phyloP scores from a whole-genome alignment of 306 rosid species.

The Cyclanthera cordifolia region DNA sequence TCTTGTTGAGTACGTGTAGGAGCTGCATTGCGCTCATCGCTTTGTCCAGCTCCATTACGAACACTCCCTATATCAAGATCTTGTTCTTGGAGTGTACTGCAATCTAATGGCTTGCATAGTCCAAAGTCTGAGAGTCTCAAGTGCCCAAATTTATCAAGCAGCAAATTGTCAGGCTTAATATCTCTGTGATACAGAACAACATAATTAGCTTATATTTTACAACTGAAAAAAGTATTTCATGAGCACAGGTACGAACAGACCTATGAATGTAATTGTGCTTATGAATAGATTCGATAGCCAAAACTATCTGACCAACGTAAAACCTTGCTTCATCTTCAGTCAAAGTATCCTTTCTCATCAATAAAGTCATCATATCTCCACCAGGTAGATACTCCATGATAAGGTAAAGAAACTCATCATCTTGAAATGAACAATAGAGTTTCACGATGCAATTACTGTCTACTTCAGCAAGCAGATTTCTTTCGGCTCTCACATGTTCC shows the following conservation, averaged over 20 bases:
- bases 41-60: slow-evolving; percentile 45
- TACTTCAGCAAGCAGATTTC: slow-evolving; percentile 97
- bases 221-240: slow-evolving; percentile 3
- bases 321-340: slow-evolving; percentile 90
- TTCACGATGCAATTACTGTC: slow-evolving; percentile 95
- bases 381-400: slow-evolving; percentile 98
- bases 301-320: slow-evolving; percentile 79
- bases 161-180: slow-evolving; percentile 91
- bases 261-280: slow-evolving; percentile 90
- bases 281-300: slow-evolving; percentile 93
- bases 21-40: slow-evolving; percentile 40
- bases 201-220: slow-evolving; percentile 6
- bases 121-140: slow-evolving; percentile 94
- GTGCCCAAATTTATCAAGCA: slow-evolving; percentile 91
- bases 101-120: slow-evolving; percentile 94
- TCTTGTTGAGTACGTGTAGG: slow-evolving; percentile 91
- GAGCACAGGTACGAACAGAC: slow-evolving; percentile 35
- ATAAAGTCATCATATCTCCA: slow-evolving; percentile 98
- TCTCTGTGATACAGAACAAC: slow-evolving; percentile 52
- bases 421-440: slow-evolving; percentile 92
- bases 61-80: slow-evolving; percentile 55
- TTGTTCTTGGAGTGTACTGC: slow-evolving; percentile 64
- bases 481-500: slow-evolving; percentile 95
- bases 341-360: slow-evolving; percentile 94
- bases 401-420: slow-evolving; percentile 81